These are phyloP conservation scores for Climacium dendroides DNA, from an alignment of 225 moss, liverwort and hornwort species.

Conservation along the genomic window DNA sequence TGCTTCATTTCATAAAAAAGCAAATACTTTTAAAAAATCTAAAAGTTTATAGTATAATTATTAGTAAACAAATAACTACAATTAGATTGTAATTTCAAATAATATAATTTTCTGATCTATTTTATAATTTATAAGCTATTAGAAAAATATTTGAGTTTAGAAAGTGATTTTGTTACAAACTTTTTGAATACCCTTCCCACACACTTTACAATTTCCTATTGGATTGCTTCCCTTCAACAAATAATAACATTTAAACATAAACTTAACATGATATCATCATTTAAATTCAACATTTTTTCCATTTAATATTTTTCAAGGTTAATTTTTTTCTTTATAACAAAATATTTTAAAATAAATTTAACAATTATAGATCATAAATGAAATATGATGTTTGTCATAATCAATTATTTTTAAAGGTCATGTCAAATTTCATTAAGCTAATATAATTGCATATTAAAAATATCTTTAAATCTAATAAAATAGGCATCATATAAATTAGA, in stretches of 20 bases:
- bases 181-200: slow-evolving; percentile 71
- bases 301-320: no score
- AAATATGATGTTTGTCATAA: not conserved
- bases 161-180: not conserved
- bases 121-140: no score
- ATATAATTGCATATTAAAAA: no score
- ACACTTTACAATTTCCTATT: slow-evolving; percentile 56
- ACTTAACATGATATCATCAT: not conserved
- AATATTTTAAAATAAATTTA: no score
- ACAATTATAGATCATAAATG: not conserved
- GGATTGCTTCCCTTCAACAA: slow-evolving; percentile 73
- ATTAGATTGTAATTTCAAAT: not conserved
- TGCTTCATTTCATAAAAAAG: not conserved
- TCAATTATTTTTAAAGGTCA: no score
- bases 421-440: not conserved
- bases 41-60: no score
- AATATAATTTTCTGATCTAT: fast-evolving
- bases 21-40: fast-evolving
- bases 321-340: fast-evolving
- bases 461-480: not conserved
- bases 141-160: no score
- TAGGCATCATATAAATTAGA: no score
- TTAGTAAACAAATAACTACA: fast-evolving
- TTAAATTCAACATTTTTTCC: not conserved
- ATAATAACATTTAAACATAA: no score